Conservation (phyloP, 352 stramenopile genomes). For the Phytophthora pistaciae region DNA sequence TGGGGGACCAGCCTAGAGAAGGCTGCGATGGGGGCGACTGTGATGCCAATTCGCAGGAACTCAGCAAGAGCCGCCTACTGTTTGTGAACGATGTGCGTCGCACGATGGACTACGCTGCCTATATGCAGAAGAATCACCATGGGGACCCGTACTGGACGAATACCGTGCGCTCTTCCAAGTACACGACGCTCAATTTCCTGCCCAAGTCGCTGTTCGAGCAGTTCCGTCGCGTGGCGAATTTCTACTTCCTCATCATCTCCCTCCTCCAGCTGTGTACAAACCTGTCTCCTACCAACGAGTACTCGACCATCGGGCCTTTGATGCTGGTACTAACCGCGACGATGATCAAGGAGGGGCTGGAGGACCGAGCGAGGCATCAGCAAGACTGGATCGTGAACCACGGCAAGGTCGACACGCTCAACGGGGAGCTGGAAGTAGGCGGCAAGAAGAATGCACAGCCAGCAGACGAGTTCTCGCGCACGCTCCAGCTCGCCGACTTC, state of each 20-base stretch:
- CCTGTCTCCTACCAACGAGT: slow-evolving; percentile 88
- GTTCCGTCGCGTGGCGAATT: slow-evolving; percentile 96
- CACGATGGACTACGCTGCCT: slow-evolving; percentile 68
- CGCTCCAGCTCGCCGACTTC: slow-evolving; percentile 44
- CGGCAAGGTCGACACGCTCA: slow-evolving; percentile 52
- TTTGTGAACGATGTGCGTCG: slow-evolving; percentile 76
- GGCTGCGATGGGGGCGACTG: background rate
- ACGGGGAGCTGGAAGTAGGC: slow-evolving; percentile 6
- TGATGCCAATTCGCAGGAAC: slow-evolving; percentile 12
- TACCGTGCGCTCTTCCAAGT: slow-evolving; percentile 92
- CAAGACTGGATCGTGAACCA: slow-evolving; percentile 84
- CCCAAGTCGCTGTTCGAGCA: slow-evolving; percentile 96
- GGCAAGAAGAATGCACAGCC: slow-evolving; percentile 6
- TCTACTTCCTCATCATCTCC: slow-evolving; percentile 97
- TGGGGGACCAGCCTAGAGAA: slow-evolving; percentile 4
- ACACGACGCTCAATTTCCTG: slow-evolving; percentile 95
- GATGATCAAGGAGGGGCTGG: slow-evolving; percentile 88
- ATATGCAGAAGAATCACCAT: slow-evolving; percentile 55
- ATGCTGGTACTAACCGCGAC: slow-evolving; percentile 82
- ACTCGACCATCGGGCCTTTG: slow-evolving; percentile 87
- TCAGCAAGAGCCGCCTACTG: slow-evolving; percentile 66
- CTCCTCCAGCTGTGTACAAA: slow-evolving; percentile 94
- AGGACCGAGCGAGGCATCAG: slow-evolving; percentile 78
- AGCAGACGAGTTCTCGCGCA: slow-evolving; percentile 8
- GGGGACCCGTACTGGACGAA: slow-evolving; percentile 61